Conservation (phyloP, 2,329 filamentous ascomycete genomes). For the Nigrograna mackinnonii region DNA sequence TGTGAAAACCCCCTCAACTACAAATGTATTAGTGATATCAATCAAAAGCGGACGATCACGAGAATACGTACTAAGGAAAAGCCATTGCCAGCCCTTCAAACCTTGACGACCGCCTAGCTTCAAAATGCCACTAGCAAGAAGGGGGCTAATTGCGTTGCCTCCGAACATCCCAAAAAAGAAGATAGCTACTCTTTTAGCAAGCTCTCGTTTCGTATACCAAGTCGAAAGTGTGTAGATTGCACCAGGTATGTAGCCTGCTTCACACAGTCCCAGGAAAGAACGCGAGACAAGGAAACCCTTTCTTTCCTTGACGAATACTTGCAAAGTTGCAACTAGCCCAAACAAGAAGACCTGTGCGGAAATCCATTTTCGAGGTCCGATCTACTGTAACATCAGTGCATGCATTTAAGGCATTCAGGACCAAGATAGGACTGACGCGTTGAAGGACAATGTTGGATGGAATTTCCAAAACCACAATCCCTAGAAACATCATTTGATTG, state of each 20-base stretch:
- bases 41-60: neutral
- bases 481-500: slow-evolving; percentile 58
- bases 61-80: slow-evolving; percentile 48
- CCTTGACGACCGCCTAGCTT: slow-evolving; percentile 47
- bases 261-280: slow-evolving; percentile 51
- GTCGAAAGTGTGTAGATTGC: slow-evolving; percentile 56
- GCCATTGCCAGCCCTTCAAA: slow-evolving; percentile 55
- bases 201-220: slow-evolving; percentile 54
- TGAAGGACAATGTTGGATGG: slow-evolving; percentile 54
- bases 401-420: too few species aligned
- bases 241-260: slow-evolving; percentile 58
- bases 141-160: slow-evolving; percentile 53
- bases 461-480: slow-evolving; percentile 55
- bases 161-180: slow-evolving; percentile 61
- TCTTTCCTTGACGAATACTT: slow-evolving; percentile 36
- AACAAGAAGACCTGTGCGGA: slow-evolving; percentile 54
- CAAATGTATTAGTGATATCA: neutral
- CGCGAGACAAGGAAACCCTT: slow-evolving; percentile 51
- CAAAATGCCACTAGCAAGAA: slow-evolving; percentile 54
- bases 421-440: slow-evolving; percentile 18
- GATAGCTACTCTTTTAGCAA: slow-evolving; percentile 52
- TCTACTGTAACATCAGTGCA: slow-evolving; percentile 9
- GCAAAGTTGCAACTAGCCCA: slow-evolving; percentile 50
- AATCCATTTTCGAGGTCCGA: slow-evolving; percentile 50
- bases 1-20: slow-evolving; percentile 52